phyloP scores from a whole-genome alignment of 2,329 filamentous ascomycete genomes.

The Sarocladium oryzae region DNA sequence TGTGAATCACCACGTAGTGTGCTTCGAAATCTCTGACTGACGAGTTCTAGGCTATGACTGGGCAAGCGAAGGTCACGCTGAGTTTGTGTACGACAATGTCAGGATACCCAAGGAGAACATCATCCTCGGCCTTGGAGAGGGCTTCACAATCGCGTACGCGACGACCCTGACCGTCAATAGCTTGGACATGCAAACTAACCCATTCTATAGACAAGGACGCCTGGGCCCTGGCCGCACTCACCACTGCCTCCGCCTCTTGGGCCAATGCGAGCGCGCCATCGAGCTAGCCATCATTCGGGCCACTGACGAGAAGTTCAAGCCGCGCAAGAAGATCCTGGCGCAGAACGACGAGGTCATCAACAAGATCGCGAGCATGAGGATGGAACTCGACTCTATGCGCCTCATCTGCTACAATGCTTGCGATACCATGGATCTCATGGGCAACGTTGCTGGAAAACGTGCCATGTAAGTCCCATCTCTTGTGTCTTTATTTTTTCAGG shows the following conservation, averaged over 20 bases:
- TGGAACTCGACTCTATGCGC: slow-evolving; percentile 83
- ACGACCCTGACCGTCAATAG: neutral
- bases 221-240: slow-evolving; percentile 91
- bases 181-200: neutral
- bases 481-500: neutral
- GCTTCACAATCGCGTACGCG: slow-evolving; percentile 8
- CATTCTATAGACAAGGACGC: slow-evolving; percentile 55
- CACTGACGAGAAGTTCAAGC: slow-evolving; percentile 76
- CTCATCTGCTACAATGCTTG: slow-evolving; percentile 83
- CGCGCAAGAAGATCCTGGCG: slow-evolving; percentile 72
- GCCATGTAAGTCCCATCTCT: slow-evolving; percentile 50
- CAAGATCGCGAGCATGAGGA: slow-evolving; percentile 76
- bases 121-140: slow-evolving; percentile 53
- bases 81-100: slow-evolving; percentile 79
- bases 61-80: slow-evolving; percentile 86
- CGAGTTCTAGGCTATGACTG: slow-evolving; percentile 62
- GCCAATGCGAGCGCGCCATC: slow-evolving; percentile 67
- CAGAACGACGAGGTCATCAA: slow-evolving; percentile 86
- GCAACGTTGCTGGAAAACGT: slow-evolving; percentile 75
- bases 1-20: neutral
- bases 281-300: slow-evolving; percentile 84
- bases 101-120: slow-evolving; percentile 72
- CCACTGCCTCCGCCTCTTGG: slow-evolving; percentile 48
- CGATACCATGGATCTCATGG: slow-evolving; percentile 76
- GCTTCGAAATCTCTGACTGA: neutral